A percentile compares a stretch with the other conserved stretches of the same genome.
phyloP scores from a whole-genome alignment of 495 filamentous ascomycete species.

The Penicillium manginii region DNA sequence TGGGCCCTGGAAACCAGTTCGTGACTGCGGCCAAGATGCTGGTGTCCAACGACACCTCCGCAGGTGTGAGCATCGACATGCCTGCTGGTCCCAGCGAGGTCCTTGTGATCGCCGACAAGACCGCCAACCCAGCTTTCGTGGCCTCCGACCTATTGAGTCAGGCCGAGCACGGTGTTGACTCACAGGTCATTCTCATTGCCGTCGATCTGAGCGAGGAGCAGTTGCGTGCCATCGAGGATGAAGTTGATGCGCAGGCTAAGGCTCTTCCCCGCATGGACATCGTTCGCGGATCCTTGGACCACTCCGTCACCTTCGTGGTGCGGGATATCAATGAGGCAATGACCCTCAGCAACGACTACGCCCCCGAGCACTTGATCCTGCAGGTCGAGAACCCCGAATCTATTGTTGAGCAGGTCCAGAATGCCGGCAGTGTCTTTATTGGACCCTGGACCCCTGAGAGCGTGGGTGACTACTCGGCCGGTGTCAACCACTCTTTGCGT shows the following conservation, averaged over 20 bases:
- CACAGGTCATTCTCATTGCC: slow-evolving; percentile 90
- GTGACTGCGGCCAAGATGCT: slow-evolving; percentile 98
- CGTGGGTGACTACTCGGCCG: slow-evolving; percentile 96
- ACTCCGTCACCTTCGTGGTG: slow-evolving; percentile 88
- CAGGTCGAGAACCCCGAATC: slow-evolving; percentile 76
- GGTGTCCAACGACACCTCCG: slow-evolving; percentile 93
- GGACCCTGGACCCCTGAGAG: slow-evolving; percentile 96
- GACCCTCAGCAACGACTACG: slow-evolving; percentile 86
- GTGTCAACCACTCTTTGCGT: slow-evolving; percentile 97
- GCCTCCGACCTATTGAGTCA: slow-evolving; percentile 93
- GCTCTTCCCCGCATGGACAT: slow-evolving; percentile 89
- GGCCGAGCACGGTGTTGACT: slow-evolving; percentile 95
- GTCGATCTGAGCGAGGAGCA: slow-evolving; percentile 74
- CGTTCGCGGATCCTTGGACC: slow-evolving; percentile 85
- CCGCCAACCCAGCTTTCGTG: slow-evolving; percentile 91
- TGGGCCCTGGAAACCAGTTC: slow-evolving; percentile 97
- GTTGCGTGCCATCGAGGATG: slow-evolving; percentile 81
- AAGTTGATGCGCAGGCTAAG: slow-evolving; percentile 87
- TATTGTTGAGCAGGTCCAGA: slow-evolving; percentile 78
- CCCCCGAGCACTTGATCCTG: slow-evolving; percentile 96
- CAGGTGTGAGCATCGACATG: slow-evolving; percentile 96
- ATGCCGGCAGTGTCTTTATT: slow-evolving; percentile 94
- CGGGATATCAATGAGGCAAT: slow-evolving; percentile 82
- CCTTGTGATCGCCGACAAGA: slow-evolving; percentile 89
- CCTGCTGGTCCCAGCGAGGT: slow-evolving; percentile 96